Percentiles rank a stretch among this genome's conserved stretches.
These are phyloP conservation scores for Teratosphaeria nubilosa DNA, from an alignment of 2,329 filamentous ascomycete genomes.

Conservation along the genomic window DNA sequence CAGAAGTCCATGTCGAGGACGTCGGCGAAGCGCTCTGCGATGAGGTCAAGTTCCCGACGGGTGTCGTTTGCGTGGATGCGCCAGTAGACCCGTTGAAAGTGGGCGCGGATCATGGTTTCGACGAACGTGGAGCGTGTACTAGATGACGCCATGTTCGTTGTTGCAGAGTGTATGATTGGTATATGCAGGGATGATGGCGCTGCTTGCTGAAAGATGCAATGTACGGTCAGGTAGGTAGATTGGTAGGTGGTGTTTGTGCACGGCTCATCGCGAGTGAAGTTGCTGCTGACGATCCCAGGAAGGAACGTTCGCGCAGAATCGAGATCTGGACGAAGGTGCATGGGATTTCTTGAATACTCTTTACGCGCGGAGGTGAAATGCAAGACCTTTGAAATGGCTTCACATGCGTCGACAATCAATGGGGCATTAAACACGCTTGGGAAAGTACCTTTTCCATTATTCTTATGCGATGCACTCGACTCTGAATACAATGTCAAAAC, in stretches of 20 bases:
- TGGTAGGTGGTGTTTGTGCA: not conserved
- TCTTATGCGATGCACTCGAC: too few species aligned
- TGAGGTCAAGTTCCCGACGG: not conserved
- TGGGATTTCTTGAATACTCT: too few species aligned
- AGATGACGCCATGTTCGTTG: not conserved
- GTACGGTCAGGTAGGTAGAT: not conserved
- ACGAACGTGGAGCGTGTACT: not conserved
- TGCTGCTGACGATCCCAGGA: not conserved
- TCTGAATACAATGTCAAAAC: too few species aligned
- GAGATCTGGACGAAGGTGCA: not conserved
- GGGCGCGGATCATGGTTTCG: not conserved
- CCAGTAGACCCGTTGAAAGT: not conserved
- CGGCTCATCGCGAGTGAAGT: not conserved
- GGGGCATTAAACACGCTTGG: too few species aligned
- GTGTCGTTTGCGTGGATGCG: not conserved
- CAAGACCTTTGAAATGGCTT: too few species aligned
- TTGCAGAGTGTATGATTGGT: not conserved
- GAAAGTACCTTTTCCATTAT: too few species aligned
- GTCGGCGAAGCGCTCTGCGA: not conserved
- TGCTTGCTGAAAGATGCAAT: not conserved
- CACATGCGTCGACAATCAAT: too few species aligned
- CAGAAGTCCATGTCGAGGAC: not conserved
- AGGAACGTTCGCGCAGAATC: not conserved
- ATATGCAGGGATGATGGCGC: not conserved
- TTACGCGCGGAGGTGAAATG: too few species aligned